Percentiles rank a stretch among this genome's conserved stretches.
Conservation (phyloP, 768 basidiomycete genomes). For the Suillus cothurnatus region DNA sequence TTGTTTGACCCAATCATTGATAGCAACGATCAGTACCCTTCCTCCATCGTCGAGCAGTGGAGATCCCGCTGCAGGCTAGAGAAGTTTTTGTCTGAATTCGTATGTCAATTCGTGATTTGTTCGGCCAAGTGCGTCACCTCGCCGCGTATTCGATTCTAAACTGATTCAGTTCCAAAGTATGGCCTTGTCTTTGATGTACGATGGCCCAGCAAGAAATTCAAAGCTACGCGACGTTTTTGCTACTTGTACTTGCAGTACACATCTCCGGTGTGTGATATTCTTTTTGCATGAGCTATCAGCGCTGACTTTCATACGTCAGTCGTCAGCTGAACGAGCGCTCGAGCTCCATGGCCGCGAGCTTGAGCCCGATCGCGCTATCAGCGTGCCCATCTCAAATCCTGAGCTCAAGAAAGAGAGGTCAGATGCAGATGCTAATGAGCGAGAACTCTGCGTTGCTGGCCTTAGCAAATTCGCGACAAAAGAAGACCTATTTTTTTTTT, state of each 20-base stretch:
- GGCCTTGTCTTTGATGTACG: constrained; percentile 92
- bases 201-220: constrained; percentile 98
- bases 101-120: constrained; percentile 65
- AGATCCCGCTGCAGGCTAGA: constrained; percentile 83
- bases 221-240: constrained; percentile 86
- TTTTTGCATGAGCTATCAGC: background rate
- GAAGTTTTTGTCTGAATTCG: constrained; percentile 76
- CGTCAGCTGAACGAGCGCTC: constrained; percentile 74
- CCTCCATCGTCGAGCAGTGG: constrained; percentile 60
- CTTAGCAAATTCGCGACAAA: constrained; percentile 78
- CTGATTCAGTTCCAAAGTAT: constrained; percentile 51
- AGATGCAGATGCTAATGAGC: constrained; percentile 81
- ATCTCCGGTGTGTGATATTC: constrained; percentile 62
- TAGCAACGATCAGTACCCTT: background rate
- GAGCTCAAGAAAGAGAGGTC: constrained; percentile 87
- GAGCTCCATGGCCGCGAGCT: constrained; percentile 78
- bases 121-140: constrained; percentile 61
- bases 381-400: constrained; percentile 88
- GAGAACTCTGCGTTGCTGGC: constrained; percentile 88
- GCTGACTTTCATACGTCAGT: constrained; percentile 36
- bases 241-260: constrained; percentile 95
- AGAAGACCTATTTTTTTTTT: constrained; percentile 83
- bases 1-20: background rate
- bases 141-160: background rate
- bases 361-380: constrained; percentile 65